These are phyloP conservation scores for Cystoderma amianthinum DNA, from an alignment of 768 basidiomycete genomes.

Conservation along the genomic window DNA sequence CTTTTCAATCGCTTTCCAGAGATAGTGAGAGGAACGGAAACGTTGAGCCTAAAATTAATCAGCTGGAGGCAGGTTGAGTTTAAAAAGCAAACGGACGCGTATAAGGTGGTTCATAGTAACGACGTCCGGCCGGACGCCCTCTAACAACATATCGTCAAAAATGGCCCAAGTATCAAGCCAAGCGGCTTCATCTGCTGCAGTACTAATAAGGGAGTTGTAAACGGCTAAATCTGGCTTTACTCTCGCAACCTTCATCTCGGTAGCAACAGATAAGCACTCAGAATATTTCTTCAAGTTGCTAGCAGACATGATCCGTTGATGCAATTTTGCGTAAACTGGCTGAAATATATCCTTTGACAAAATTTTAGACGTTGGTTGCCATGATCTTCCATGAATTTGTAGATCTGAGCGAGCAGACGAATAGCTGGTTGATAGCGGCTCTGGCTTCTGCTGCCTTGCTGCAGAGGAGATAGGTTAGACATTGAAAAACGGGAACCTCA, in stretches of 20 bases:
- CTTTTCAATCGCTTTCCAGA: conserved; percentile 44
- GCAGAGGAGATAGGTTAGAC: not conserved
- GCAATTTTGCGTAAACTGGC: not conserved
- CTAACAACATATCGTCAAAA: conserved; percentile 58
- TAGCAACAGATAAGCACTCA: conserved; percentile 36
- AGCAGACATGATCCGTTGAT: conserved; percentile 19
- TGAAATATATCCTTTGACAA: not conserved
- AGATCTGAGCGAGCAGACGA: not conserved
- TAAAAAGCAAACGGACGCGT: conserved; percentile 31
- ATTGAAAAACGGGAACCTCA: not conserved
- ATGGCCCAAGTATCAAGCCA: conserved; percentile 56
- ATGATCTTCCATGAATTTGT: not conserved
- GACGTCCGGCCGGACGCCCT: conserved; percentile 40
- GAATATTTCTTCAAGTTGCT: conserved; percentile 26
- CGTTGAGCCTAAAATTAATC: conserved; percentile 35
- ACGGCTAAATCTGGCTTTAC: conserved; percentile 46
- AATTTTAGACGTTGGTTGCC: not conserved
- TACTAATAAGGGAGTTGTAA: conserved; percentile 51
- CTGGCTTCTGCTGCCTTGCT: too few relatives aligned
- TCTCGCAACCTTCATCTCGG: conserved; percentile 50
- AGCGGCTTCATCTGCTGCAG: conserved; percentile 33
- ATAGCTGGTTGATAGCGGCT: too few relatives aligned
- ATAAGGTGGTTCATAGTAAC: conserved; percentile 55
- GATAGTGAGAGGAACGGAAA: conserved; percentile 25
- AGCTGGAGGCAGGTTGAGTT: conserved; percentile 1